These are phyloP conservation scores for Thelephora aurantiotincta DNA, from an alignment of 768 basidiomycete genomes.

Conservation along the genomic window DNA sequence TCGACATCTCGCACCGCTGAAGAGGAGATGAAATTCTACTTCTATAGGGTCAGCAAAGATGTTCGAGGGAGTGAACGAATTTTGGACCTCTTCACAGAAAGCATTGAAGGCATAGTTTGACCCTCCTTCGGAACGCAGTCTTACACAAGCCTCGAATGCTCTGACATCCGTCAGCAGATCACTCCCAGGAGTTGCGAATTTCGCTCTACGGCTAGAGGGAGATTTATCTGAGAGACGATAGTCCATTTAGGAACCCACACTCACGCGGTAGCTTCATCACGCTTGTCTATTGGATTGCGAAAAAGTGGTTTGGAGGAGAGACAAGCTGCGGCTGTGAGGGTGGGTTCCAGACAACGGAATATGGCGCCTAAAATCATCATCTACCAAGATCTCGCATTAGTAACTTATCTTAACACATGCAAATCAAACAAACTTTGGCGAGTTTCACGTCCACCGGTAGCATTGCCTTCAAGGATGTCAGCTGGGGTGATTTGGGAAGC, in stretches of 20 bases:
- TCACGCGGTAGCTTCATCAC: conserved; percentile 66
- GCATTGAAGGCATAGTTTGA: conserved; percentile 27
- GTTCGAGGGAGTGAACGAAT: not conserved
- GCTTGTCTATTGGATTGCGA: conserved; percentile 64
- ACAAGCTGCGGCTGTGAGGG: conserved; percentile 69
- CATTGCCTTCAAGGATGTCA: conserved; percentile 35
- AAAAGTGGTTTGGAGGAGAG: conserved; percentile 86
- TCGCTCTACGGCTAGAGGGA: conserved; percentile 45
- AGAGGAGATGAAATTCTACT: conserved; percentile 71
- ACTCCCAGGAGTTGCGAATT: conserved; percentile 58
- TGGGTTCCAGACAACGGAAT: conserved; percentile 71
- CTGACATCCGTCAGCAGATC: conserved; percentile 75
- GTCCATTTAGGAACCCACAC: conserved; percentile 8
- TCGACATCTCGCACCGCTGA: conserved; percentile 66
- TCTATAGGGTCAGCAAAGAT: not conserved
- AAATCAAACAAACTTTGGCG: conserved; percentile 44
- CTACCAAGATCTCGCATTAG: conserved; percentile 20
- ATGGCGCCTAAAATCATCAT: conserved; percentile 81
- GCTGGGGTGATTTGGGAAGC: not conserved
- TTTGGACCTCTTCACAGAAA: conserved; percentile 62
- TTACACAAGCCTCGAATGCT: conserved; percentile 54
- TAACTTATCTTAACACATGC: not conserved
- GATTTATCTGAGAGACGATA: not conserved
- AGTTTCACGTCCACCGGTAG: conserved; percentile 83
- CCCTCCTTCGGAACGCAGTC: conserved; percentile 35